These are phyloP conservation scores for Chlorella sp. DNA, from an alignment of 139 green algal genomes.

Conservation along the genomic window DNA sequence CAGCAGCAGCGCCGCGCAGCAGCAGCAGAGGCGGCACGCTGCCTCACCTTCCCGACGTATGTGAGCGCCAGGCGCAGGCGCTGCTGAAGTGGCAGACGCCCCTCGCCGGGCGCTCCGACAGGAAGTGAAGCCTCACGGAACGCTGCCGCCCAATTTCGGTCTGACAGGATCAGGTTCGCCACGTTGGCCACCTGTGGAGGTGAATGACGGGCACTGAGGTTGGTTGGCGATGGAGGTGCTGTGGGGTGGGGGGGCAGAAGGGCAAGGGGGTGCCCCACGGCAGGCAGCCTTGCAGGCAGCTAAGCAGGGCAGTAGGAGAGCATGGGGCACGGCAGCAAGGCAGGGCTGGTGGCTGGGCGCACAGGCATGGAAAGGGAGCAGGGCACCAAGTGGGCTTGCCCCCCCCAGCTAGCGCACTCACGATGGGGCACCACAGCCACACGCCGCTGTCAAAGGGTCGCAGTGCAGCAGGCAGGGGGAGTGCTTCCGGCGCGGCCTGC, in stretches of 20 bases:
- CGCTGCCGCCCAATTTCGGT: neutral
- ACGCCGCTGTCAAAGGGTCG: slow-evolving; percentile 19
- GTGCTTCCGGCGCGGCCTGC: neutral
- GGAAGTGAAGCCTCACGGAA: neutral
- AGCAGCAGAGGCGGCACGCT: neutral
- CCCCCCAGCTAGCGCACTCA: too few species aligned
- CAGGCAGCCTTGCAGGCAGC: too few species aligned
- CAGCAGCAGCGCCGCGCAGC: neutral
- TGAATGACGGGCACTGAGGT: too few species aligned
- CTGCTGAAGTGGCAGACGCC: neutral
- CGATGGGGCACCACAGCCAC: slow-evolving; percentile 25
- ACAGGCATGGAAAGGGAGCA: too few species aligned
- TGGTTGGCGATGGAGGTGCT: too few species aligned
- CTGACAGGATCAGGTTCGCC: neutral
- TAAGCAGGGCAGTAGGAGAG: too few species aligned
- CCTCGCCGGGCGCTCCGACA: neutral
- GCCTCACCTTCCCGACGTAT: neutral
- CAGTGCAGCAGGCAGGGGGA: neutral
- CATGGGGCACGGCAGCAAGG: too few species aligned
- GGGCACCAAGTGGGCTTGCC: too few species aligned
- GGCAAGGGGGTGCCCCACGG: too few species aligned
- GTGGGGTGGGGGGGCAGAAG: too few species aligned
- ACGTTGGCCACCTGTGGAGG: neutral
- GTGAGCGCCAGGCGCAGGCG: neutral
- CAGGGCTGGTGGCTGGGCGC: too few species aligned